Percentiles rank a stretch among this genome's conserved stretches.
phyloP scores from a whole-genome alignment of 495 filamentous ascomycete species.

The Penicillium canescens region DNA sequence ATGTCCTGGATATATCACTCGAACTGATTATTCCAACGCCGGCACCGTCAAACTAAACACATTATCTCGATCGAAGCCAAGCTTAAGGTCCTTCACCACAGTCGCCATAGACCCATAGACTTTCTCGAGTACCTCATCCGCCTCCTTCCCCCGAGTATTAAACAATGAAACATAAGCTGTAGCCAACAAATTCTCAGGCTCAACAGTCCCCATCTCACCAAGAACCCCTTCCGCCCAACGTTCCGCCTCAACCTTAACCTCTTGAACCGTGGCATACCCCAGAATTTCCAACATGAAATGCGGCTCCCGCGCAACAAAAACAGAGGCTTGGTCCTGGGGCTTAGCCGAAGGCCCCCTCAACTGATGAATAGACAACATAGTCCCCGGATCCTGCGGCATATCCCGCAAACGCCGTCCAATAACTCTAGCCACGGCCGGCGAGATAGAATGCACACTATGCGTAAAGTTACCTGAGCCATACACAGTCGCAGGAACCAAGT shows the following conservation, averaged over 20 bases:
- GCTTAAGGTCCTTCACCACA: slow-evolving; percentile 28
- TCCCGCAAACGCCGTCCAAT: slow-evolving; percentile 18
- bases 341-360: slow-evolving; percentile 22
- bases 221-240: slow-evolving; percentile 26
- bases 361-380: slow-evolving; percentile 33
- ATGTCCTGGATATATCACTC: too few species aligned
- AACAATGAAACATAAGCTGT: slow-evolving; percentile 31
- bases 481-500: slow-evolving; percentile 13
- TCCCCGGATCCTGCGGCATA: slow-evolving; percentile 25
- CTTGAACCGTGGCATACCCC: slow-evolving; percentile 3
- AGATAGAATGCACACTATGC: slow-evolving; percentile 22
- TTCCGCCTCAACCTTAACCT: slow-evolving; percentile 5
- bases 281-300: slow-evolving; percentile 43
- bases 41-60: slow-evolving; percentile 33
- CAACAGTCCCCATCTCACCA: slow-evolving; percentile 14
- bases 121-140: slow-evolving; percentile 9
- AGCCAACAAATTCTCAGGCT: slow-evolving; percentile 24
- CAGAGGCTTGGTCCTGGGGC: slow-evolving; percentile 12
- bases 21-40: slow-evolving; percentile 9
- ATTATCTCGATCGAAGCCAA: slow-evolving; percentile 28
- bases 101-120: slow-evolving; percentile 21
- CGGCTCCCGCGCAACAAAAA: slow-evolving; percentile 32
- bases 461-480: slow-evolving; percentile 24
- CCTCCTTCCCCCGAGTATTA: background rate
- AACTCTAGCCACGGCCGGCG: slow-evolving; percentile 16